phyloP scores from a whole-genome alignment of 2,329 filamentous ascomycete species.

The Pyrenochaeta sp. region DNA sequence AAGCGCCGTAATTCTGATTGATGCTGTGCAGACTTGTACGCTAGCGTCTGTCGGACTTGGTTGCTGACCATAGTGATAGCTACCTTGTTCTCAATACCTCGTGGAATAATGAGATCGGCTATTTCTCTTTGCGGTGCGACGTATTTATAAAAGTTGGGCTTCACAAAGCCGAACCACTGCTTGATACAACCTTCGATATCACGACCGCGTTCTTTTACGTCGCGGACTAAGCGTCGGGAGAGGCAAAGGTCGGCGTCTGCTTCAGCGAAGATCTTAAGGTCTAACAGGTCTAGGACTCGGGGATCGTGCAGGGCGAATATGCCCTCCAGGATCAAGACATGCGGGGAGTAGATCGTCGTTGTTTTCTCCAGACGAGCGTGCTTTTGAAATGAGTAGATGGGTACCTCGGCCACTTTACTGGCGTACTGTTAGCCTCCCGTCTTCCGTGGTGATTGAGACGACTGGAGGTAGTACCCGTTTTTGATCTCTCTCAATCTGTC shows the following conservation, averaged over 20 bases:
- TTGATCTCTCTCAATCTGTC: conserved; percentile 84
- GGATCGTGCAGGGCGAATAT: conserved; percentile 94
- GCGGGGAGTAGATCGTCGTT: conserved; percentile 92
- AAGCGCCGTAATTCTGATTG: conserved; percentile 80
- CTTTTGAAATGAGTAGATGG: conserved; percentile 93
- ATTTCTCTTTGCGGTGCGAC: conserved; percentile 91
- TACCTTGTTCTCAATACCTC: conserved; percentile 92
- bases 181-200: conserved; percentile 97
- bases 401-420: conserved; percentile 88
- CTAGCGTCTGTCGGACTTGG: conserved; percentile 86
- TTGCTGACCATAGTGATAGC: conserved; percentile 96
- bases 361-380: conserved; percentile 82
- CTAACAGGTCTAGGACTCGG: conserved; percentile 83
- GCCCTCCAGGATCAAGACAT: conserved; percentile 93
- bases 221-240: conserved; percentile 73
- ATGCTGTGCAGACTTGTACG: conserved; percentile 85
- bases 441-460: neutral
- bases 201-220: conserved; percentile 86
- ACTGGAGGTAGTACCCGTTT: conserved; percentile 72
- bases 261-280: conserved; percentile 97
- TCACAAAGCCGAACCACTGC: conserved; percentile 96
- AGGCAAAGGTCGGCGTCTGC: conserved; percentile 95
- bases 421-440: conserved; percentile 20
- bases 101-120: conserved; percentile 93
- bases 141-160: conserved; percentile 94